phyloP scores from a whole-genome alignment of 75 land plant genomes.

The Pinus tabuliformis region DNA sequence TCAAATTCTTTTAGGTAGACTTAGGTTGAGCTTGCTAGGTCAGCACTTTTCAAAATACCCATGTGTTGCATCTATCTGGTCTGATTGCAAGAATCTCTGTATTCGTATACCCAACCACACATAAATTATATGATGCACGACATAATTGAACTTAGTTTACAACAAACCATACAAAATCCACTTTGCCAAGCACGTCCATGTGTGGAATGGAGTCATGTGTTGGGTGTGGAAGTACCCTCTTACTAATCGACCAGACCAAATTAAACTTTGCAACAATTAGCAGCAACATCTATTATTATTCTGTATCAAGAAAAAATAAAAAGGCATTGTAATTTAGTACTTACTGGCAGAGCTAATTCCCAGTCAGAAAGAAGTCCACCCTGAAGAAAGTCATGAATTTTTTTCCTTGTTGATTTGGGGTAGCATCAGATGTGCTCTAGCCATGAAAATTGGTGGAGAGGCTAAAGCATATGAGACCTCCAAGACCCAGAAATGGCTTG shows the following conservation, averaged over 20 bases:
- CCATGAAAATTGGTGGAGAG: too few relatives aligned
- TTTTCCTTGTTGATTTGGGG: too few relatives aligned
- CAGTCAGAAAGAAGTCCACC: conserved; percentile 71
- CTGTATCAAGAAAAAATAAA: not conserved
- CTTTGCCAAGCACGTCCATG: not conserved
- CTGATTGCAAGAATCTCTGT: conserved; percentile 37
- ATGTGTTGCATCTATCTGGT: conserved; percentile 73
- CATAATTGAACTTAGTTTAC: not conserved
- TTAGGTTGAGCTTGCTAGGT: conserved; percentile 86
- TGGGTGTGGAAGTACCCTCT: not conserved
- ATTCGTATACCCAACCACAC: not conserved
- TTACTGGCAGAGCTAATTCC: conserved; percentile 75
- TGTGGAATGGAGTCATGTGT: not conserved
- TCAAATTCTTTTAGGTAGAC: conserved; percentile 53
- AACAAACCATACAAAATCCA: not conserved
- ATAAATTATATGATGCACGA: not conserved
- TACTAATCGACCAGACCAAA: not conserved
- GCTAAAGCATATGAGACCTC: too few relatives aligned
- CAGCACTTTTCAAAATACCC: conserved; percentile 79
- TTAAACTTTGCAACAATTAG: not conserved
- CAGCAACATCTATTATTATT: not conserved
- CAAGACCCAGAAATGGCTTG: too few relatives aligned
- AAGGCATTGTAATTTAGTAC: not conserved
- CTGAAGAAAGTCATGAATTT: too few relatives aligned
- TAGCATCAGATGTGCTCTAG: too few relatives aligned